These are phyloP conservation scores for Rutstroemia sp. DNA, from an alignment of 2,329 filamentous ascomycete genomes.

Conservation along the genomic window DNA sequence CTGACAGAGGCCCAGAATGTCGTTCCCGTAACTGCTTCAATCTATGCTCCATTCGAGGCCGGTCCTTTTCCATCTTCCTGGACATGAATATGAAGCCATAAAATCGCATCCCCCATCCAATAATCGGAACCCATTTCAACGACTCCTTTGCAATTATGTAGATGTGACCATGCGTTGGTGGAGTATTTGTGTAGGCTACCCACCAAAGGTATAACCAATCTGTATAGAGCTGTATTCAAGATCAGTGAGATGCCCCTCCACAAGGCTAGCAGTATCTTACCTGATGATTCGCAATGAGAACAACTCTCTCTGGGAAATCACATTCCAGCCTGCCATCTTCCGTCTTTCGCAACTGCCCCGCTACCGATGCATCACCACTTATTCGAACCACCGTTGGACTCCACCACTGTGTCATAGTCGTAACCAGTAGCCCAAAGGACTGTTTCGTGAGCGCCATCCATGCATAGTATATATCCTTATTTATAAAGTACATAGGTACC, in stretches of 20 bases:
- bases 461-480: constrained; percentile 71
- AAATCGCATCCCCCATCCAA: constrained; percentile 77
- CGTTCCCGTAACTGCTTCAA: constrained; percentile 59
- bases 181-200: constrained; percentile 73
- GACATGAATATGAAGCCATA: constrained; percentile 89
- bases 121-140: constrained; percentile 69
- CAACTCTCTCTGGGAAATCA: constrained; percentile 71
- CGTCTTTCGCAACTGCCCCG: constrained; percentile 63
- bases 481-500: constrained; percentile 65
- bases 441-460: constrained; percentile 86
- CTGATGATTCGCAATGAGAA: constrained; percentile 85
- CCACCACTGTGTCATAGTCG: constrained; percentile 79
- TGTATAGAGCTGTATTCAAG: constrained; percentile 58
- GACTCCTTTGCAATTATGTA: constrained; percentile 91
- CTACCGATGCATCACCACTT: constrained; percentile 74
- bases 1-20: constrained; percentile 45
- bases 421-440: constrained; percentile 71
- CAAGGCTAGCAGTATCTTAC: constrained; percentile 30
- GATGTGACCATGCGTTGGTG: constrained; percentile 74
- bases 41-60: constrained; percentile 66
- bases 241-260: constrained; percentile 15
- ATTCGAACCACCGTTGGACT: constrained; percentile 76
- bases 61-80: constrained; percentile 79
- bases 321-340: constrained; percentile 68
- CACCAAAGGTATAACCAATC: constrained; percentile 94